Conservation (phyloP, 305 asterid genomes). For the Fraxinus sp. region DNA sequence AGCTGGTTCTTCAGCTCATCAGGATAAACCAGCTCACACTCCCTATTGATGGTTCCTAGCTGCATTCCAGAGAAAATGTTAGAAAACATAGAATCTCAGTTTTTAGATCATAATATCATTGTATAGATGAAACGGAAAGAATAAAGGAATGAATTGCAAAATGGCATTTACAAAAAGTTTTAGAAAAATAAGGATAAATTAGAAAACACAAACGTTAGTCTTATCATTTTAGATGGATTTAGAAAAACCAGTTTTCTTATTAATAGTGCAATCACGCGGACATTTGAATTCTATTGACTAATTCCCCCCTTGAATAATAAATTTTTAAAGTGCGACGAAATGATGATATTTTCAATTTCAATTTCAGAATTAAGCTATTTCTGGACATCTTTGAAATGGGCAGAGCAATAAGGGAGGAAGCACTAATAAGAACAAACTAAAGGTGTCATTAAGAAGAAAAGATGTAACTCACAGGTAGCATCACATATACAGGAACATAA, state of each 20-base stretch:
- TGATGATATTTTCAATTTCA: background rate
- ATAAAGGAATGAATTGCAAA: background rate
- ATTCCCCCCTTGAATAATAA: background rate
- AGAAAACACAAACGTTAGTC: background rate
- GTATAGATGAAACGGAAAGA: background rate
- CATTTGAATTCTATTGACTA: background rate
- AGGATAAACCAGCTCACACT: conserved; percentile 58
- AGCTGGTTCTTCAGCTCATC: conserved; percentile 48
- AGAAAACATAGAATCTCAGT: background rate
- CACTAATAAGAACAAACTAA: background rate
- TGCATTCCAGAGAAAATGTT: conserved; percentile 21
- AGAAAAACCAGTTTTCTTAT: background rate
- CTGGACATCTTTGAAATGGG: background rate
- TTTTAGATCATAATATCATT: background rate
- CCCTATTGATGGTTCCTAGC: conserved; percentile 55
- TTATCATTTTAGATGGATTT: background rate
- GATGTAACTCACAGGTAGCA: conserved; percentile 66
- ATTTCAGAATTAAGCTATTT: background rate
- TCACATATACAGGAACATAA: conserved; percentile 63
- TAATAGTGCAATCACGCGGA: background rate
- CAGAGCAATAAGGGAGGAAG: conserved; percentile 2
- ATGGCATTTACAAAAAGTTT: background rate
- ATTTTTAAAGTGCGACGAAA: background rate
- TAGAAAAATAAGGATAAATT: background rate
- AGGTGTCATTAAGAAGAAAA: conserved; percentile 1